A percentile compares a stretch with the other conserved stretches of the same genome.
Evolutionary conservation across 805 yeast species (phyloP).

Genomic region (Candida lessepsii): DNA sequence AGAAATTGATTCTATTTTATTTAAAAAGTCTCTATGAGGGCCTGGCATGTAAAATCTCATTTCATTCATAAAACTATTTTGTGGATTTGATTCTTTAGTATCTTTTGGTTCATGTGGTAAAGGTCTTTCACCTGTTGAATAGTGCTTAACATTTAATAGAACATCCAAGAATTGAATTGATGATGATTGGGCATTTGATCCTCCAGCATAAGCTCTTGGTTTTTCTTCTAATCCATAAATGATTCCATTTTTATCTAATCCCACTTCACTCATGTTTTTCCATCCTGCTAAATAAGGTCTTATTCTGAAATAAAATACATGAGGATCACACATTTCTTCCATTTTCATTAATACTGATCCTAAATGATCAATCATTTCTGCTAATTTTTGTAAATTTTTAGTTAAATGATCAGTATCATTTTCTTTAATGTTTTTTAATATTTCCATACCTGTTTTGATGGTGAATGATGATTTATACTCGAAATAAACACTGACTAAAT

Average conservation of each 20-base stretch:
- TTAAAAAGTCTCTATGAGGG: constrained; percentile 72
- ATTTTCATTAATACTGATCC: constrained; percentile 73
- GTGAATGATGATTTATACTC: constrained; percentile 80
- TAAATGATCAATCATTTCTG: constrained; percentile 70
- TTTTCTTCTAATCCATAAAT: constrained; percentile 63
- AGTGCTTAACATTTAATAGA: constrained; percentile 71
- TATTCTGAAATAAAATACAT: constrained; percentile 78
- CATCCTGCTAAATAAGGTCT: constrained; percentile 94
- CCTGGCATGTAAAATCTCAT: constrained; percentile 93
- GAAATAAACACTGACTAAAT: constrained; percentile 80
- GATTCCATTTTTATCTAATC: constrained; percentile 69
- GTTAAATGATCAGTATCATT: constrained; percentile 44
- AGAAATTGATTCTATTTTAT: constrained; percentile 55
- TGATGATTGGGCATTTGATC: constrained; percentile 92
- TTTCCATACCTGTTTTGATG: constrained; percentile 63
- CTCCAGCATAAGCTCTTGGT: constrained; percentile 71
- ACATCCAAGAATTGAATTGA: constrained; percentile 84
- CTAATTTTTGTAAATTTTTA: constrained; percentile 56
- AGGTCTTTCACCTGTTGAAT: constrained; percentile 66
- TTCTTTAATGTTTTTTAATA: constrained; percentile 54
- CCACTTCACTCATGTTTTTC: constrained; percentile 87
- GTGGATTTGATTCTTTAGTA: constrained; percentile 11
- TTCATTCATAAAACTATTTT: constrained; percentile 63
- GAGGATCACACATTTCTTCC: constrained; percentile 96
- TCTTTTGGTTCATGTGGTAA: constrained; percentile 15